Percentiles rank a stretch among this genome's conserved stretches.
phyloP scores from a whole-genome alignment of 345 rosid species.

The Syzygium grande region DNA sequence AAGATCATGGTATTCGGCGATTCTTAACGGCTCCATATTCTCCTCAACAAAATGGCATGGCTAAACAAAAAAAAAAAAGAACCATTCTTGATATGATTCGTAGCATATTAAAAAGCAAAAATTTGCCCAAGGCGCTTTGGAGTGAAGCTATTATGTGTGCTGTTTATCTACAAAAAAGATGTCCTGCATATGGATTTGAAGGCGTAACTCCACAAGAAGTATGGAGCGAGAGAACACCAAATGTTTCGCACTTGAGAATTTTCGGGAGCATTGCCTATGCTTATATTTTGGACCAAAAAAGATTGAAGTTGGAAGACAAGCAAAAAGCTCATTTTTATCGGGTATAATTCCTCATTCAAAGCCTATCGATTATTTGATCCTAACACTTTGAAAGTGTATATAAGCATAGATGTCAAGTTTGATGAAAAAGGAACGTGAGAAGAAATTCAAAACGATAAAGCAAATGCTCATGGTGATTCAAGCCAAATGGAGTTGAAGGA shows the following conservation, averaged over 20 bases:
- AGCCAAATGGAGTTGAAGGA: no score
- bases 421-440: neutral
- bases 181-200: neutral
- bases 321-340: no score
- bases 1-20: neutral
- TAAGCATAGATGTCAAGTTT: neutral
- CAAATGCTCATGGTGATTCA: no score
- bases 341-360: neutral
- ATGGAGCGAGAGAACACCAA: neutral
- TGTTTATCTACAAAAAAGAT: neutral
- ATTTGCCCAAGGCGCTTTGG: neutral
- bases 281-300: neutral
- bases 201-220: neutral
- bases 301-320: no score
- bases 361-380: neutral
- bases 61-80: neutral
- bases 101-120: neutral
- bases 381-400: neutral
- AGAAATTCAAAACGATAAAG: no score
- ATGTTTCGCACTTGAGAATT: neutral
- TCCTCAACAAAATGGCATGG: neutral
- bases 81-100: neutral
- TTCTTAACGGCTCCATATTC: neutral
- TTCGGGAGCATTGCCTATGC: neutral
- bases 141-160: neutral